Evolutionary conservation across 805 yeast genomes (phyloP).

Genomic region (Sugiyamaella smithiae): DNA sequence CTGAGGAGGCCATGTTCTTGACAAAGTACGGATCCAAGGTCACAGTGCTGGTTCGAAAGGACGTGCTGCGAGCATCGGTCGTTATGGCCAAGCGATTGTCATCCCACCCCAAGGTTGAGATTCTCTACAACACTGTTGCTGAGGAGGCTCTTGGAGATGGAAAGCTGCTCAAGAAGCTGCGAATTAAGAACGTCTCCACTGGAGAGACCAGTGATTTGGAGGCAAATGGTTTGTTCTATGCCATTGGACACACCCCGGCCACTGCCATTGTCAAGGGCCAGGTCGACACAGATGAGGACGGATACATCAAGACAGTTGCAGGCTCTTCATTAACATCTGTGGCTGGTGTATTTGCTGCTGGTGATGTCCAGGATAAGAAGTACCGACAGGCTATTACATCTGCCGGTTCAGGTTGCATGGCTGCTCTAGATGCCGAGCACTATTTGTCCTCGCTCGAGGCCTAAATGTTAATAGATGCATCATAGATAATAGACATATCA

Average conservation of each 20-base stretch:
- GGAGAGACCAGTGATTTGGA: constrained; percentile 64
- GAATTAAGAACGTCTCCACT: constrained; percentile 68
- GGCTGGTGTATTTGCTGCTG: constrained; percentile 95
- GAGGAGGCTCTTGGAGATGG: constrained; percentile 93
- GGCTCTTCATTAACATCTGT: constrained; percentile 85
- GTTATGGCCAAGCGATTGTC: constrained; percentile 95
- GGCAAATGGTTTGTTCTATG: constrained; percentile 93
- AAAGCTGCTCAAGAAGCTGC: constrained; percentile 64
- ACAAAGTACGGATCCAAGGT: constrained; percentile 98
- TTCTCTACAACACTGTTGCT: constrained; percentile 81
- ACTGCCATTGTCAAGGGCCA: constrained; percentile 76
- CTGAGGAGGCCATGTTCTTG: constrained; percentile 96
- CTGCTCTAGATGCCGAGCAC: constrained; percentile 92
- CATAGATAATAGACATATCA: not conserved
- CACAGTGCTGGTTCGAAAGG: constrained; percentile 89
- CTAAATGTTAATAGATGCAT: constrained; percentile 3
- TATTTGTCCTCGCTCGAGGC: constrained; percentile 46
- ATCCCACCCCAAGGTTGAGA: constrained; percentile 83
- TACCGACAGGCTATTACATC: constrained; percentile 99
- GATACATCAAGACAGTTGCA: constrained; percentile 85
- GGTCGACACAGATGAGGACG: constrained; percentile 79
- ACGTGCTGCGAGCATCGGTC: constrained; percentile 87
- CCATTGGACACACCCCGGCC: constrained; percentile 97
- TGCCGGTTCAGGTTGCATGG: constrained; percentile 99
- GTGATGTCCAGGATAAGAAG: constrained; percentile 95